Percentiles rank a stretch among this genome's conserved stretches.
phyloP scores from a whole-genome alignment of 306 rosid species.

The Ammopiptanthus mongolicus region DNA sequence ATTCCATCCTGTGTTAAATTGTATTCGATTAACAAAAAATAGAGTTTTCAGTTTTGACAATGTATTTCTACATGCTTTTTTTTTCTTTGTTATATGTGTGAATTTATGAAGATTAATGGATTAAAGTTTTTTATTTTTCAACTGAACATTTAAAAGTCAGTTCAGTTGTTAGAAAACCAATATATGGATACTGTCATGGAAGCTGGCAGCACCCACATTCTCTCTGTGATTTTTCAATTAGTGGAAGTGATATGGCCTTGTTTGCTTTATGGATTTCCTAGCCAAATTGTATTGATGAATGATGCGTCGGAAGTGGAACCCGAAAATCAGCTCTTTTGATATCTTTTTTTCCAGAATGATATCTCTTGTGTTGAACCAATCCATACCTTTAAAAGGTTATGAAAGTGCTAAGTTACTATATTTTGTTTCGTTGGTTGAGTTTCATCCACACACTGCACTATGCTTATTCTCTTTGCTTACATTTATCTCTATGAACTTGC shows the following conservation, averaged over 20 bases:
- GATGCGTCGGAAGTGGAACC: background rate
- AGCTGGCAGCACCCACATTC: background rate
- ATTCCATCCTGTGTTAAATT: background rate
- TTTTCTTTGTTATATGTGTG: background rate
- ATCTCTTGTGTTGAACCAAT: background rate
- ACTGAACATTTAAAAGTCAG: background rate
- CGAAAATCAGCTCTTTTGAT: background rate
- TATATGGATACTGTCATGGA: background rate
- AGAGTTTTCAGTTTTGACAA: background rate
- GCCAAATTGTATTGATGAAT: slow-evolving; percentile 6
- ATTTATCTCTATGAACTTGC: slow-evolving; percentile 8
- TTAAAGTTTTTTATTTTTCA: background rate
- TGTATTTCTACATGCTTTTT: background rate
- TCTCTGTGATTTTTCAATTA: background rate
- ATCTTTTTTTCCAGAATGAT: background rate
- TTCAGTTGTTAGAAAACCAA: background rate
- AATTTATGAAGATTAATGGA: background rate
- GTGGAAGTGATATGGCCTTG: background rate
- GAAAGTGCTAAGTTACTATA: background rate
- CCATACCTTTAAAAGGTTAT: background rate
- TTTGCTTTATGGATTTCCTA: background rate
- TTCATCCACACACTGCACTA: background rate
- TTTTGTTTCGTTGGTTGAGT: background rate
- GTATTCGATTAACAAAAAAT: background rate
- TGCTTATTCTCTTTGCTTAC: slow-evolving; percentile 8